Evolutionary conservation across 1,284 basidiomycete species (phyloP).

Genomic region (Trichosporon coremiiforme): DNA sequence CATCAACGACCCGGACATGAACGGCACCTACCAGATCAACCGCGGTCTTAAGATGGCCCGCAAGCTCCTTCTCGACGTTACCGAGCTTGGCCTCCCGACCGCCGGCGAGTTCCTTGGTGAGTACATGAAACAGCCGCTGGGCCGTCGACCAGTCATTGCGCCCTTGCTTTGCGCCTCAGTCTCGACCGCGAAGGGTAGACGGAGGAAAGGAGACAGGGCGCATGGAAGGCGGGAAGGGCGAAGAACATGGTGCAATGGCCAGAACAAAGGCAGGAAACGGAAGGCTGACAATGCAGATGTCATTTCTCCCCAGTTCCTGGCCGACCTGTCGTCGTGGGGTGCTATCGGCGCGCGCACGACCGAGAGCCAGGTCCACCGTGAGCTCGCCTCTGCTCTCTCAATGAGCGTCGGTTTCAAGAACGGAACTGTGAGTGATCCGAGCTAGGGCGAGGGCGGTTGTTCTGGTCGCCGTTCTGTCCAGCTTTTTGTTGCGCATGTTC

Average conservation of each 20-base stretch:
- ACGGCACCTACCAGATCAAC: conserved; percentile 94
- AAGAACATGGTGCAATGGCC: not conserved
- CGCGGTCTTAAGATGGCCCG: conserved; percentile 86
- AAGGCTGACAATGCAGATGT: conserved; percentile 5
- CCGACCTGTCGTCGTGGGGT: conserved; percentile 85
- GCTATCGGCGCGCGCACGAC: conserved; percentile 97
- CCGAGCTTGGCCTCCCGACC: conserved; percentile 83
- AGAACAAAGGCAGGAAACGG: not conserved
- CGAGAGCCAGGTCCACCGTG: conserved; percentile 88
- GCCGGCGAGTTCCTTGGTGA: conserved; percentile 86
- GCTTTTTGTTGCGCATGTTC: conserved; percentile 51
- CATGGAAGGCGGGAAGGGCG: not conserved
- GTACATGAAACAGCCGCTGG: conserved; percentile 23
- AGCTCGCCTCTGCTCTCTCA: conserved; percentile 83
- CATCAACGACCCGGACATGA: conserved; percentile 79
- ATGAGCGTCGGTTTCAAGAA: conserved; percentile 83
- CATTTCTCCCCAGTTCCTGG: conserved; percentile 73
- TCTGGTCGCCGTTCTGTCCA: conserved; percentile 65
- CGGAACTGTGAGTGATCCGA: conserved; percentile 48
- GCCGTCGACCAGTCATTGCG: not conserved
- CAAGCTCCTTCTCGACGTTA: conserved; percentile 85
- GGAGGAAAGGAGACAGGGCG: not conserved
- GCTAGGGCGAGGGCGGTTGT: conserved; percentile 23
- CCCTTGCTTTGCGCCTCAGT: not conserved
- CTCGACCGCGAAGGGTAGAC: not conserved